Base-by-base conservation (phyloP, 306 rosid species). In the Cucurbita maxima region DNA sequence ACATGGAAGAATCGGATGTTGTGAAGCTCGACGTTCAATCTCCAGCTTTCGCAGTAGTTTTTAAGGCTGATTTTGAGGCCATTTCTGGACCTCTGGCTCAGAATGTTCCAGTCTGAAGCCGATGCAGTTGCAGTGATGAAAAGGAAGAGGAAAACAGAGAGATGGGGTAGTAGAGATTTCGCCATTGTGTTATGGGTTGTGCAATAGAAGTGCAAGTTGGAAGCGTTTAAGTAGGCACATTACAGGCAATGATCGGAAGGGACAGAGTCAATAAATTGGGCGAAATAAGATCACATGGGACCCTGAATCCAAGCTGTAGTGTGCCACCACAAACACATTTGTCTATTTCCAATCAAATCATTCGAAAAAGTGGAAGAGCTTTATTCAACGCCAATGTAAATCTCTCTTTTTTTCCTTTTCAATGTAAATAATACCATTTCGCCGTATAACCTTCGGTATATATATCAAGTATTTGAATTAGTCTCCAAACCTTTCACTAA, bases 1-100 rank as follows among this genome's bases (percentile, higher is more conserved):
- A 78, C 86, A 37, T 86, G 75, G 18, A 89, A 89, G 59, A 80
- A 72, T 63, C 84, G 79, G 30, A 87, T 81, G 74, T 89, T 89
- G 82, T 86, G 86, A 15, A 89, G 83, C 81, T 89, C 90, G 30
- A 87, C 88, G 76, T 89, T 89, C 85, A 89, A 81, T 61, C 91
- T 78, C 90, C 92, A 89, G 71, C 87, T 75, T 59, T 84, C 87
- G 75, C 92, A 87, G 48, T 89, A 87, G 45, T 86, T 89, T 82
- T 79, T 89, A 59, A 89, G 69, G 58, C 81, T 84, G 50, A 85
- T 80, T 51, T 76, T 79, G 57, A 78, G 54, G 51, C 83, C 83
- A 52, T 36, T 71, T 20, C 53, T 76, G 19, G 80, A 78, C 56
- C 79, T 71, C 66, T 53, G 88, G 50, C 78, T 80, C 80, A 87